Conservation (phyloP, 352 stramenopile species). For the Globisporangium carolinianum region DNA sequence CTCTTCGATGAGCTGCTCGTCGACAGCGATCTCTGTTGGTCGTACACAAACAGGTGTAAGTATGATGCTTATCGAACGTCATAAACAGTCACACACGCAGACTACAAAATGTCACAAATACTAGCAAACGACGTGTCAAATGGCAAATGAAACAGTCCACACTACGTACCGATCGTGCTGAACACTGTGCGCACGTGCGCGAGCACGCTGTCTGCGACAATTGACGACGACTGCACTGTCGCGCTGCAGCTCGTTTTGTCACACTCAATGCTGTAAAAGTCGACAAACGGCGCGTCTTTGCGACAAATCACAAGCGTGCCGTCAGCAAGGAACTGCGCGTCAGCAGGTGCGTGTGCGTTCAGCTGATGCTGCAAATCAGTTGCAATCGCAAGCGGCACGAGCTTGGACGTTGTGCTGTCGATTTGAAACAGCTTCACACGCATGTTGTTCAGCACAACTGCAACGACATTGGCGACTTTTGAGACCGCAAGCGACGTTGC, state of each 20-base stretch:
- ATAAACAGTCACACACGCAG: constrained; percentile 2
- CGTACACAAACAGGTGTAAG: no score
- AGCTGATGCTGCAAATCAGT: constrained; percentile 26
- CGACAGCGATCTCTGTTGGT: constrained; percentile 33
- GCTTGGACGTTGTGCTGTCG: constrained; percentile 1
- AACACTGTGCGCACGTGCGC: constrained; percentile 37
- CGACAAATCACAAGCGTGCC: constrained; percentile 47
- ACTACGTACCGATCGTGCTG: constrained; percentile 39
- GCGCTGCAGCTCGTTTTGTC: constrained; percentile 4
- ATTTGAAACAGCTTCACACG: constrained; percentile 54
- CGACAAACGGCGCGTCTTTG: constrained; percentile 53
- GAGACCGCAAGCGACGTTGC: constrained; percentile 56
- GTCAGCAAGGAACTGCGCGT: constrained; percentile 40
- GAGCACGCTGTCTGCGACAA: constrained; percentile 22
- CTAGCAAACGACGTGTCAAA: no score
- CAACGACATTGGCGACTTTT: constrained; percentile 45
- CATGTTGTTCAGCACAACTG: constrained; percentile 43
- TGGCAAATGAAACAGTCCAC: no score
- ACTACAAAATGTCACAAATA: not conserved
- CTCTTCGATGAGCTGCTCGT: constrained; percentile 40
- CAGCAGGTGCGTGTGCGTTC: constrained; percentile 34
- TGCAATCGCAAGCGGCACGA: constrained; percentile 22
- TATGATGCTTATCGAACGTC: no score
- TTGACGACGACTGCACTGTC: not conserved
- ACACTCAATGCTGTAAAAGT: constrained; percentile 38